Evolutionary conservation across 2,329 filamentous ascomycete species (phyloP).

Genomic region (Endothia cerciana): DNA sequence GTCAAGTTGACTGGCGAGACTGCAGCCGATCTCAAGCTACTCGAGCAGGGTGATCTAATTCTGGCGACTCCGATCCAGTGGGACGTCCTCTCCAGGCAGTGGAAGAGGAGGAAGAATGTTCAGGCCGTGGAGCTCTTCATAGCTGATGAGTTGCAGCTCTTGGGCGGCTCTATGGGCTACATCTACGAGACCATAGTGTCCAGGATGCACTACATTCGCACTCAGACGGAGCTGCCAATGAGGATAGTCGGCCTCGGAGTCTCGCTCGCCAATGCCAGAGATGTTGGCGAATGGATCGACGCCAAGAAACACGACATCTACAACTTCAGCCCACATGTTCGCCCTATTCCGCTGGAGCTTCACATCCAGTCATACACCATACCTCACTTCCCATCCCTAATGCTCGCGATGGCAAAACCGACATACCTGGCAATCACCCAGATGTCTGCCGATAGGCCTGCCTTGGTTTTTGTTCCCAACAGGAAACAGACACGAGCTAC

Average conservation of each 20-base stretch:
- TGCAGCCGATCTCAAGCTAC: constrained; percentile 83
- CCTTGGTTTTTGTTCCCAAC: constrained; percentile 88
- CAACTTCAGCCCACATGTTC: constrained; percentile 94
- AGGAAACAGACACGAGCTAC: constrained; percentile 91
- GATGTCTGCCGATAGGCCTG: constrained; percentile 85
- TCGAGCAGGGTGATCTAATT: constrained; percentile 86
- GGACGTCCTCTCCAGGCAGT: constrained; percentile 94
- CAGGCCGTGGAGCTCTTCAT: constrained; percentile 90
- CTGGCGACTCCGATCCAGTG: constrained; percentile 92
- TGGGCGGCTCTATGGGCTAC: constrained; percentile 84
- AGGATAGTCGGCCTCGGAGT: constrained; percentile 90
- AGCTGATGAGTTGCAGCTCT: constrained; percentile 91
- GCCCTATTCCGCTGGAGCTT: constrained; percentile 86
- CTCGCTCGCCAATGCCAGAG: constrained; percentile 87
- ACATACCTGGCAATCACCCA: constrained; percentile 88
- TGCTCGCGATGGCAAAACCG: constrained; percentile 98
- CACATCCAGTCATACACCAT: constrained; percentile 96
- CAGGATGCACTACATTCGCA: constrained; percentile 93
- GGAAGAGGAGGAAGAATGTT: constrained; percentile 95
- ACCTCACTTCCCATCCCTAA: constrained; percentile 95
- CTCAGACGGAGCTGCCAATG: constrained; percentile 82
- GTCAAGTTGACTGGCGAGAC: constrained; percentile 94
- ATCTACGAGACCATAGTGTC: constrained; percentile 97
- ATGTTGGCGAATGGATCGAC: constrained; percentile 97
- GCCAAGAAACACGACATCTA: constrained; percentile 98